Evolutionary conservation across 345 rosid species (phyloP).

Genomic region (Cardamine chenopodiifolia): DNA sequence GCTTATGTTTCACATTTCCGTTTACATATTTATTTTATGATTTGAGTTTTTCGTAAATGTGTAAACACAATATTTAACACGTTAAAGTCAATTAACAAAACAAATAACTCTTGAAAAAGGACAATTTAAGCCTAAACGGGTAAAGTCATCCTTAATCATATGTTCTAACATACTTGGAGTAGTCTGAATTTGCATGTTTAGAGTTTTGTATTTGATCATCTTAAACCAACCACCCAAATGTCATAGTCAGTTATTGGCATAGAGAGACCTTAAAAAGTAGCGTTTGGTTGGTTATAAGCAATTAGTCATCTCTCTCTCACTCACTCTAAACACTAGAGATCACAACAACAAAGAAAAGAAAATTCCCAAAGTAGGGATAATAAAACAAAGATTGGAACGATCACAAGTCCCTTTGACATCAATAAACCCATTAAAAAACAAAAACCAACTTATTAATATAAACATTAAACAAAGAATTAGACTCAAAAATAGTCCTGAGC

Average conservation of each 20-base stretch:
- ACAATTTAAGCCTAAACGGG: not conserved
- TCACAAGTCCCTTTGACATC: conserved; percentile 20
- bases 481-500: conserved; percentile 27
- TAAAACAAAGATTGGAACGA: conserved; percentile 22
- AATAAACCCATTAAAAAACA: conserved; percentile 22
- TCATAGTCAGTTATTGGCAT: not conserved
- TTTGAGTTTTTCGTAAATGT: not conserved
- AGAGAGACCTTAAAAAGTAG: not conserved
- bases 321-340: conserved; percentile 9
- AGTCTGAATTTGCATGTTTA: not conserved
- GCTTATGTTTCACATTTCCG: conserved; percentile 19
- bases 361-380: not conserved
- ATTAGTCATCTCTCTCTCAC: conserved; percentile 13
- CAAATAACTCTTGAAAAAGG: not conserved
- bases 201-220: conserved; percentile 1
- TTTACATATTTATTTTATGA: not conserved
- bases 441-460: conserved; percentile 26
- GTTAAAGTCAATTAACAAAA: not conserved
- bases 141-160: not conserved
- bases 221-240: not conserved
- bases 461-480: conserved; percentile 32
- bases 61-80: not conserved
- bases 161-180: not conserved
- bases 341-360: not conserved
- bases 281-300: conserved; percentile 8